Conservation (phyloP, 1,284 basidiomycete species). For the Volvariella surrecta region DNA sequence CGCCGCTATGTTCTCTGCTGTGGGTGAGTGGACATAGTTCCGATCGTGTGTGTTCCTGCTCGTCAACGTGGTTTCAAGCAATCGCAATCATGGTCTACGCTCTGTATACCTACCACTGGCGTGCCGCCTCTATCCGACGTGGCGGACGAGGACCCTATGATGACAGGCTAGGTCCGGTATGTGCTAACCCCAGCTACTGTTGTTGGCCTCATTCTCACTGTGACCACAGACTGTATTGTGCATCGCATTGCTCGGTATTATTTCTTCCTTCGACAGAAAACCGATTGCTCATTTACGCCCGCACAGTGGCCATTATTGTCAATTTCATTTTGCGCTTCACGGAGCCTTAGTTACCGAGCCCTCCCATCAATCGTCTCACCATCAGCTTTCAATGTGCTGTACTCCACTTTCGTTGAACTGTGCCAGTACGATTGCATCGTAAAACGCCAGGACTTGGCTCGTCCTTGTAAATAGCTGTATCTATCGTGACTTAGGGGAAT, state of each 20-base stretch:
- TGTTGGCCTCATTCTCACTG: constrained; percentile 7
- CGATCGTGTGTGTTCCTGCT: constrained; percentile 1
- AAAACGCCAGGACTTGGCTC: too few species aligned
- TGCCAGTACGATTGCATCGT: too few species aligned
- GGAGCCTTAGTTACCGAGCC: constrained; percentile 18
- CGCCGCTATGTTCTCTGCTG: constrained; percentile 87
- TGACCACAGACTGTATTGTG: constrained; percentile 73
- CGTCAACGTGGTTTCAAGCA: constrained; percentile 38
- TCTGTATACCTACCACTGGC: constrained; percentile 92
- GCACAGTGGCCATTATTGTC: constrained; percentile 77
- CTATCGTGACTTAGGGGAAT: too few species aligned
- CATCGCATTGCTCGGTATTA: constrained; percentile 72
- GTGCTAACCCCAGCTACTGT: constrained; percentile 14
- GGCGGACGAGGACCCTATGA: constrained; percentile 95
- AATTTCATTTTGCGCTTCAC: constrained; percentile 86
- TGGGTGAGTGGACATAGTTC: constrained; percentile 52
- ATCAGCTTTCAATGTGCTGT: constrained; percentile 4
- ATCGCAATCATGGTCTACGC: constrained; percentile 98
- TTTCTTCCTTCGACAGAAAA: constrained; percentile 3
- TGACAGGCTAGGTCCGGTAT: constrained; percentile 74
- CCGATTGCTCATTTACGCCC: constrained; percentile 7
- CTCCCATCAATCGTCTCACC: too few species aligned
- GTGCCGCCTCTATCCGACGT: constrained; percentile 86
- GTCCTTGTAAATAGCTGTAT: too few species aligned
- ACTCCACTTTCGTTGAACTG: neutral